phyloP scores from a whole-genome alignment of 441 rosid genomes.

The Gossypium laxum region DNA sequence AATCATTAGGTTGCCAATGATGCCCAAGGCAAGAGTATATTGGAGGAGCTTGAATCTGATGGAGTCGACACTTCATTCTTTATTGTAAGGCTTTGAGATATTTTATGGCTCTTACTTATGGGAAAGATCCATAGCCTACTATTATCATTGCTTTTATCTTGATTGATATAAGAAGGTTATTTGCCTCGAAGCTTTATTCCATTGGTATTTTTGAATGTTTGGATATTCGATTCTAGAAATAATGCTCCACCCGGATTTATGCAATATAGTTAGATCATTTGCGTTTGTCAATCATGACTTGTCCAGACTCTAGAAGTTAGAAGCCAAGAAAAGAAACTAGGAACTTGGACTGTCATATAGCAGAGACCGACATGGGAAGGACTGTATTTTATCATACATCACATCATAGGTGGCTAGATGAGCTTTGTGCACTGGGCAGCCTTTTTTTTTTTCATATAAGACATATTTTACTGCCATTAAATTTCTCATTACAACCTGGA shows the following conservation, averaged over 20 bases:
- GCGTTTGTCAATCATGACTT: neutral
- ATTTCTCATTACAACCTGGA: neutral
- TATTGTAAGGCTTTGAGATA: slow-evolving; percentile 35
- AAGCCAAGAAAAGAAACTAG: neutral
- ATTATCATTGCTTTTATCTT: neutral
- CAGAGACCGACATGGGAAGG: neutral
- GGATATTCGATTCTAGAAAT: neutral
- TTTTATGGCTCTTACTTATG: neutral
- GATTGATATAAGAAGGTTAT: neutral
- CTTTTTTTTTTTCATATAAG: neutral
- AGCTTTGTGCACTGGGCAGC: neutral
- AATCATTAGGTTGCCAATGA: slow-evolving; percentile 56
- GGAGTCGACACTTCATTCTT: slow-evolving; percentile 72
- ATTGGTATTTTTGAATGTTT: neutral
- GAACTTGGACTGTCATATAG: neutral
- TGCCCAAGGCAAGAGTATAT: slow-evolving; percentile 51
- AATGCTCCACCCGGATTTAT: neutral
- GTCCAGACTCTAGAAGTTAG: neutral
- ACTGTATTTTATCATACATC: neutral
- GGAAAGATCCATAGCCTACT: neutral
- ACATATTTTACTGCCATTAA: neutral
- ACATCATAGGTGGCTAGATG: neutral
- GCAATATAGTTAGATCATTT: neutral
- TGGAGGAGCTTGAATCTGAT: slow-evolving; percentile 61
- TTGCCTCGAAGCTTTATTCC: neutral